These are phyloP conservation scores for Diaporthe sp. DNA, from an alignment of 2,329 filamentous ascomycete species.

Conservation along the genomic window DNA sequence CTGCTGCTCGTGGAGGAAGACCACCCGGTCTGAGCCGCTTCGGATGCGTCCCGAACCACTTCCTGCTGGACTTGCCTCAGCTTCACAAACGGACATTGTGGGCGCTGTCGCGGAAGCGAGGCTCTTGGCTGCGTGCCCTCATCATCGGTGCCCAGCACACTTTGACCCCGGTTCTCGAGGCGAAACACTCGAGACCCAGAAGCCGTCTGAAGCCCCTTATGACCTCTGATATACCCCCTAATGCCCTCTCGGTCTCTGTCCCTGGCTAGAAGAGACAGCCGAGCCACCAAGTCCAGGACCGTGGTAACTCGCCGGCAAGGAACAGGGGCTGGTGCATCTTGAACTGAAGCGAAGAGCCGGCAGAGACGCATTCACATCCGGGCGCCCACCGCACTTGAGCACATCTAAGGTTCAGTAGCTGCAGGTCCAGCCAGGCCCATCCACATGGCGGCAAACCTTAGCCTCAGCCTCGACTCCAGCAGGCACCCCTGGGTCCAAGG, in stretches of 20 bases:
- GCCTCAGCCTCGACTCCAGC: conserved; percentile 18
- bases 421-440: conserved; percentile 31
- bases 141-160: conserved; percentile 17
- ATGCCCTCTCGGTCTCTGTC: conserved; percentile 5
- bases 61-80: conserved; percentile 5
- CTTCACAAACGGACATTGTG: neutral
- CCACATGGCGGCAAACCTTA: conserved; percentile 33
- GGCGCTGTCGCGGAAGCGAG: conserved; percentile 25
- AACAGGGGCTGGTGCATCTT: conserved; percentile 10
- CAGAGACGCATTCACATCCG: conserved; percentile 20
- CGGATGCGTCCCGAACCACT: conserved; percentile 20
- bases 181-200: conserved; percentile 27
- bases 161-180: conserved; percentile 8
- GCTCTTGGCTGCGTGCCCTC: conserved; percentile 22
- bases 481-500: neutral
- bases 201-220: conserved; percentile 11
- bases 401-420: conserved; percentile 26
- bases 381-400: neutral
- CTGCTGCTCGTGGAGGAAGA: neutral
- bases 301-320: conserved; percentile 24
- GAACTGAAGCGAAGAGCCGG: conserved; percentile 7
- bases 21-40: conserved; percentile 17
- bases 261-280: conserved; percentile 9
- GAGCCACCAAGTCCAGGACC: conserved; percentile 17
- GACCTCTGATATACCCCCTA: conserved; percentile 17